Evolutionary conservation across 495 filamentous ascomycete species (phyloP), one percentile per base, ranked within the genome.

Genomic region (Entonaema liquescens): DNA sequence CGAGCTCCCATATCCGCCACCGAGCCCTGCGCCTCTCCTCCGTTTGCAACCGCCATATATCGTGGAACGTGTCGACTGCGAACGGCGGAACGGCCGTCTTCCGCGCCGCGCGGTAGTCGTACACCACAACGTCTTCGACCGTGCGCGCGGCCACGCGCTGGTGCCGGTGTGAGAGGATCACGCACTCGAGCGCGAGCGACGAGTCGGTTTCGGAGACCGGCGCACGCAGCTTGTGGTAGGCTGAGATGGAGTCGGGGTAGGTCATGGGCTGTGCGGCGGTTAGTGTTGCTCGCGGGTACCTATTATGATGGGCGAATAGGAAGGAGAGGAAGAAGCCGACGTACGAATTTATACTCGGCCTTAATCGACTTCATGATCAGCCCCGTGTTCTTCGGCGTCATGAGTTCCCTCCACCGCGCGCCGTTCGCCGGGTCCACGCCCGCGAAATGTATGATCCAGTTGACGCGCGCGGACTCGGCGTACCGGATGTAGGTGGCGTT

Each of bases 271-370:
- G 44, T 52, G 50, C n/a, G n/a, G n/a, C n/a, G 54, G 19, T 1
- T 52, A 5, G 49, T n/a, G n/a, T n/a, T n/a, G n/a, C n/a, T n/a
- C n/a, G n/a, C n/a, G n/a, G n/a, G n/a, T n/a, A n/a, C n/a, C n/a
- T n/a, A n/a, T n/a, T n/a, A n/a, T n/a, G n/a, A n/a, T n/a, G n/a
- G n/a, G n/a, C n/a, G n/a, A n/a, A n/a, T n/a, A n/a, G 42, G 4
- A 12, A 5, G 6, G 2, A 15, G 23, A 11, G 4, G 23, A 11
- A 11, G 21, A 52, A 3, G 42, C 1, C 35, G 49, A 83, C 87
- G 4, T 81, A 97, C 93, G 83, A 98, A 96, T 82, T 98, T 98
- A 76, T 91, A 99, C 72, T 97, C 92, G 3, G 90, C 86, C 73
- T 87, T 91, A 56, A 99, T 93, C 59, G 89, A 91, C 73, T 88